Conservation (phyloP, 805 yeast species). For the Schizosaccharomyces cryophilus region DNA sequence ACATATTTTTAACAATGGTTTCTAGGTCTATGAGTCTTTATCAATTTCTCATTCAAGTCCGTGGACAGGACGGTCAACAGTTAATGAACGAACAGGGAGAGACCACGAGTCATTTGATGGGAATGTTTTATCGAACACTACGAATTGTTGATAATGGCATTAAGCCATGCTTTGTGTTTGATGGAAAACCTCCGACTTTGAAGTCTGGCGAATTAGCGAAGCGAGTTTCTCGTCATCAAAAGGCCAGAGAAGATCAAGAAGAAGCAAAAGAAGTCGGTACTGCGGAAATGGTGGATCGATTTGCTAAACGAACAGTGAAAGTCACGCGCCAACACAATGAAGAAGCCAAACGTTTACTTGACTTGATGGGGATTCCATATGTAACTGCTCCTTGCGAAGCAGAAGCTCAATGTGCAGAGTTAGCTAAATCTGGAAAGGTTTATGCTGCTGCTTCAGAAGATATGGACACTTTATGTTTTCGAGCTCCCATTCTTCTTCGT, state of each 20-base stretch:
- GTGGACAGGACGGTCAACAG: conserved; percentile 93
- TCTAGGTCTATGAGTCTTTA: conserved; percentile 87
- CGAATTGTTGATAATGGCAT: conserved; percentile 78
- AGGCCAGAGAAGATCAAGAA: conserved; percentile 52
- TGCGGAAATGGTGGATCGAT: conserved; percentile 46
- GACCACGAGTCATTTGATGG: conserved; percentile 82
- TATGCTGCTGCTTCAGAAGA: conserved; percentile 96
- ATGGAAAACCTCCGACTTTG: conserved; percentile 88
- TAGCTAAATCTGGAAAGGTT: conserved; percentile 64
- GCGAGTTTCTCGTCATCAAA: conserved; percentile 55
- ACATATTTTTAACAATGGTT: conserved; percentile 10
- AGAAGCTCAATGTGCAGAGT: conserved; percentile 90
- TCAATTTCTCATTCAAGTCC: conserved; percentile 84
- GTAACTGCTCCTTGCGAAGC: conserved; percentile 95
- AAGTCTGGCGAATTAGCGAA: conserved; percentile 85
- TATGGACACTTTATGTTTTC: conserved; percentile 92
- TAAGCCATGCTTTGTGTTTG: conserved; percentile 90
- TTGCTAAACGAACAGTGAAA: conserved; percentile 66
- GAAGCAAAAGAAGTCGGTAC: conserved; percentile 61
- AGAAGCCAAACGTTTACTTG: conserved; percentile 62
- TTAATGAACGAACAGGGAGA: conserved; percentile 73
- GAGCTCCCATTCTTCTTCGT: conserved; percentile 58
- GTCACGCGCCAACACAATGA: conserved; percentile 82
- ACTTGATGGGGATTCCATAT: conserved; percentile 84
- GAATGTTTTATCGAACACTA: conserved; percentile 83